A percentile compares a stretch with the other conserved stretches of the same genome.
These are phyloP conservation scores for Cystofilobasidium bisporidii DNA, from an alignment of 768 basidiomycete species.

Conservation along the genomic window DNA sequence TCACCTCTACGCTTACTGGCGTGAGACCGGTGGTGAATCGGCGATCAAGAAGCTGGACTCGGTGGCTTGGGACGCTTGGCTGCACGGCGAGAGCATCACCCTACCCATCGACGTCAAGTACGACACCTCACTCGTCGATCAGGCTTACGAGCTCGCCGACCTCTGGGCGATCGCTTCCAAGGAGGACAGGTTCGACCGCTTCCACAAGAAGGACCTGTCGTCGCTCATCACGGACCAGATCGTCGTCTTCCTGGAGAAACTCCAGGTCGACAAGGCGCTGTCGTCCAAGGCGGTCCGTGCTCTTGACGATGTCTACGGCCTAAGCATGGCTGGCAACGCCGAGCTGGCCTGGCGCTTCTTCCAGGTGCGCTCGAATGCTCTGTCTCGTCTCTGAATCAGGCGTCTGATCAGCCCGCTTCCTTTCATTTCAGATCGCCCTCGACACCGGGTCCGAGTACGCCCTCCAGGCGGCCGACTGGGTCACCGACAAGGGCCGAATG, in stretches of 20 bases:
- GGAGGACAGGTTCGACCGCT: conserved; percentile 45
- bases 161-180: conserved; percentile 57
- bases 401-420: background rate
- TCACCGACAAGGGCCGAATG: conserved; percentile 39
- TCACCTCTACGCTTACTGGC: conserved; percentile 65
- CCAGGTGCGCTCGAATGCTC: conserved; percentile 7
- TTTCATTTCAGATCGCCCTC: conserved; percentile 9
- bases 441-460: conserved; percentile 37
- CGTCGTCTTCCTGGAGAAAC: conserved; percentile 77
- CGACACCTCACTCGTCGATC: conserved; percentile 41
- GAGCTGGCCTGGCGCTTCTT: conserved; percentile 22
- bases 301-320: conserved; percentile 20
- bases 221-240: conserved; percentile 65
- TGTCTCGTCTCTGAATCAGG: background rate
- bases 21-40: conserved; percentile 50
- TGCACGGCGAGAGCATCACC: conserved; percentile 64
- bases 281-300: background rate
- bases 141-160: conserved; percentile 56
- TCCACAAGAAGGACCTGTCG: conserved; percentile 54
- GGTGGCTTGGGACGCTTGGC: conserved; percentile 71
- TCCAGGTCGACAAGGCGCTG: conserved; percentile 55
- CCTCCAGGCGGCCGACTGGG: conserved; percentile 38
- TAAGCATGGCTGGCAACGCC: conserved; percentile 7
- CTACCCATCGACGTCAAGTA: conserved; percentile 69
- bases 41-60: conserved; percentile 58